Evolutionary conservation across 495 filamentous ascomycete species (phyloP), one percentile per base, ranked within the genome.

Genomic region (Lasiosphaeria miniovina): DNA sequence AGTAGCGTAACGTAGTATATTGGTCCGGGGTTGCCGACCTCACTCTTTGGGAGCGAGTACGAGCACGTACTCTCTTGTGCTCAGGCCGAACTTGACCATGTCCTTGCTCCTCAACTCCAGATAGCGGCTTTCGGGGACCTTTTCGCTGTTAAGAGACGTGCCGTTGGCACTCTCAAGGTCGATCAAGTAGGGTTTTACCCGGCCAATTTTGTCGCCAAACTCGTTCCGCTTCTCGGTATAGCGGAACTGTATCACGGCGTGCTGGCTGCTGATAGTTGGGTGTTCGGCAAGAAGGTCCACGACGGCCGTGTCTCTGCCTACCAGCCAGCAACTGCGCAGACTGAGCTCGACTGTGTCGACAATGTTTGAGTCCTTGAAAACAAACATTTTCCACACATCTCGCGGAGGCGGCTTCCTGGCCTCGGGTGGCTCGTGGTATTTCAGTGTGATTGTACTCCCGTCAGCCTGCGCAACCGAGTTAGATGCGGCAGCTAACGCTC

Each of bases 161-260:
- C 94, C 93, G 76, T 98, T 98, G 31, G 90, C 90, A 61, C 90
- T 96, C 66, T 96, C 93, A 48, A 98, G 72, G 75, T 98, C 94
- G 66, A 98, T 89, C 3, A 98, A 66, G 74, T 98, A 98, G 9
- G 90, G 91, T 75, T 85, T 90, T 38, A 98, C 95, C 59, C 80
- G 85, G 15, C 88, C 89, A 61, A 87, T 80, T 69, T 84, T 86
- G 68, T 95, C 90, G 38, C 92, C 93, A 70, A 82, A 94, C 68
- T 96, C 92, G 67, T 94, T 90, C 59, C 81, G 82, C 73, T 88
- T 92, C 64, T 88, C 87, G 24, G 89, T 83, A 69, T 89, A 88
- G 48, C 95, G 84, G 65, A 98, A 98, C 71, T 98, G 94, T 38
- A 98, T 79, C 33, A 91, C 95, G 4, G 94, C 95, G 74, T 98